Evolutionary conservation across 495 filamentous ascomycete genomes (phyloP).

Genomic region (Neurospora tetrasperma): DNA sequence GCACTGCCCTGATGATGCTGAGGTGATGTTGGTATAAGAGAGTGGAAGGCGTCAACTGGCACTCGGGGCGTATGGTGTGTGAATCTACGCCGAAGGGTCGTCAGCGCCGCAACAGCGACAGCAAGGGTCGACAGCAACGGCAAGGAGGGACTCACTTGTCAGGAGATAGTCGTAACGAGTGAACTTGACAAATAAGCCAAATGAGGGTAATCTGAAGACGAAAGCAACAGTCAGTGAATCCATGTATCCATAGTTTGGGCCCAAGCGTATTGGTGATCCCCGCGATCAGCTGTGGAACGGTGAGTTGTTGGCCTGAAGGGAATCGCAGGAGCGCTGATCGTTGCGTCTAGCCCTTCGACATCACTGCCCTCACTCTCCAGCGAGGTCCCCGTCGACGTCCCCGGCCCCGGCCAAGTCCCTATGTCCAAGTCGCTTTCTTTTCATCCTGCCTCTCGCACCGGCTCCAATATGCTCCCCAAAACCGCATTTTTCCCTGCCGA

Average conservation of each 20-base stretch:
- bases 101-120: slow-evolving; percentile 12
- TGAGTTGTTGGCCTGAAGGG: neutral
- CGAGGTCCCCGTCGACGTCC: neutral
- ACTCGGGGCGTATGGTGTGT: neutral
- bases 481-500: neutral
- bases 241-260: neutral
- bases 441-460: neutral
- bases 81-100: slow-evolving; percentile 20
- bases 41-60: slow-evolving; percentile 5
- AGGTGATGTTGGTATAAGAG: slow-evolving; percentile 12
- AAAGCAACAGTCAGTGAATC: slow-evolving; percentile 17
- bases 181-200: slow-evolving; percentile 53
- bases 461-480: neutral
- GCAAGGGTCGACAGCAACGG: slow-evolving; percentile 8
- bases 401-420: neutral
- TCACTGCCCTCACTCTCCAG: neutral
- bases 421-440: neutral
- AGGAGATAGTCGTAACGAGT: slow-evolving; percentile 46
- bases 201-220: slow-evolving; percentile 42
- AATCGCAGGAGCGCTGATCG: neutral
- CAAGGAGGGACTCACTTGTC: slow-evolving; percentile 34
- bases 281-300: slow-evolving; percentile 16
- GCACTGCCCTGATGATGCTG: neutral
- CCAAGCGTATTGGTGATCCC: slow-evolving; percentile 26
- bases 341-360: neutral